These are phyloP conservation scores for Hypoxylon sp. DNA, from an alignment of 2,329 filamentous ascomycete genomes.

Conservation along the genomic window DNA sequence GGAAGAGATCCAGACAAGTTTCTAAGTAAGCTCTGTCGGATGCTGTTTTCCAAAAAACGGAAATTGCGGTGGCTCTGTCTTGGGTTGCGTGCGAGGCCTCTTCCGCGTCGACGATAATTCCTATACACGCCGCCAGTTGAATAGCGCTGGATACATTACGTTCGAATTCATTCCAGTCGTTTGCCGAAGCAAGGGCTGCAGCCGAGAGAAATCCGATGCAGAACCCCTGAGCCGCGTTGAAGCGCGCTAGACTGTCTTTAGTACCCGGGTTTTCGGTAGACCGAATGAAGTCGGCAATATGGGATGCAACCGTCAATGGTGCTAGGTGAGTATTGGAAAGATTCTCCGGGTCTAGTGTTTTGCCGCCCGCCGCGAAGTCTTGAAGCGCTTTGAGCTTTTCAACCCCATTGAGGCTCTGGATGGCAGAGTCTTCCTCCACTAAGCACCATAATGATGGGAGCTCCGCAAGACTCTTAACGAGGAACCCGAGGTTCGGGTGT, in stretches of 20 bases:
- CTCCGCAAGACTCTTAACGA: conserved; percentile 7
- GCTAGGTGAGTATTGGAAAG: conserved; percentile 12
- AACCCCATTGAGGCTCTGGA: background rate
- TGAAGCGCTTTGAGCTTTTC: conserved; percentile 4
- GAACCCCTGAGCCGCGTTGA: conserved; percentile 14
- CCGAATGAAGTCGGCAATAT: conserved; percentile 1
- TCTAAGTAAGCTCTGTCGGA: conserved; percentile 11
- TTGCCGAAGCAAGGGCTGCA: conserved; percentile 8
- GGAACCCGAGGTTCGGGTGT: conserved; percentile 3
- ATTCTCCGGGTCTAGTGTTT: background rate
- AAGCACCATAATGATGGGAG: conserved; percentile 2
- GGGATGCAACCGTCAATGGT: conserved; percentile 8
- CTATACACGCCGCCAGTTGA: conserved; percentile 8
- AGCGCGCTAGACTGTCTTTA: conserved; percentile 2
- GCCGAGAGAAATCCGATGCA: conserved; percentile 15
- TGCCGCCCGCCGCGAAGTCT: conserved; percentile 8
- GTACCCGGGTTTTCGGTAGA: background rate
- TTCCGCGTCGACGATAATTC: background rate
- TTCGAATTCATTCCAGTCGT: conserved; percentile 5
- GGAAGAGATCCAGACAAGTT: conserved; percentile 7
- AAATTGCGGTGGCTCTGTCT: conserved; percentile 9
- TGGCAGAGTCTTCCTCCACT: background rate
- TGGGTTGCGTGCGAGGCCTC: conserved; percentile 2
- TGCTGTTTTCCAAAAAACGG: conserved; percentile 13
- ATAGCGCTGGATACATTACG: conserved; percentile 8